Evolutionary conservation across 768 basidiomycete genomes (phyloP), one percentile per base, ranked within the genome.

Genomic region (Suillus placidus): DNA sequence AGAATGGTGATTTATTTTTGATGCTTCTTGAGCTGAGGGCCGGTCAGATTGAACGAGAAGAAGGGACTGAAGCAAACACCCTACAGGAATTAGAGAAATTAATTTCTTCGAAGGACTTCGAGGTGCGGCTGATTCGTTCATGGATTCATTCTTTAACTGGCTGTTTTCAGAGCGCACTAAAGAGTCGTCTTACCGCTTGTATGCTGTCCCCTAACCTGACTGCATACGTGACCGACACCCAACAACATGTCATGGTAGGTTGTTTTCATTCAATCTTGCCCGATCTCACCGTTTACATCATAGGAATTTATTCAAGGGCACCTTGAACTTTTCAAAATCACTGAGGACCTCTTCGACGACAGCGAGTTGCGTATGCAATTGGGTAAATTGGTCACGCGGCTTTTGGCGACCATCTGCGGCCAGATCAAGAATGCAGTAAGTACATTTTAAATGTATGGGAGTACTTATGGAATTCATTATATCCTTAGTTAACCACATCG

Each of bases 131-230:
- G 32, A 34, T 23, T 32, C n/a, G 26, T 26, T 26, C 26, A 26
- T 26, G 8, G 10, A 18, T 56, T 16, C 6, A 40, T 32, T 61
- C 23, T 20, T 7, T 35, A 47, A 47, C 45, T 23, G 20, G 10
- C 45, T 26, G 26, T 26, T 26, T 26, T 26, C 26, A 26, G 26
- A 26, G 26, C 26, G 26, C 26, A 26, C 26, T 26, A 26, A 26
- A 26, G 26, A 26, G 26, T 2, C 26, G 26, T 26, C 26, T 26
- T 26, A 26, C 26, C 26, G 26, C 26, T 26, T n/a, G 64, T 40
- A 34, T 65, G 30, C 47, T 65, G n/a, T 65, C 64, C 37, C 60
- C 64, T 4, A 65, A 65, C 58, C 55, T 65, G 42, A 65, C 60
- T 37, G 64, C 58, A 30, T 65, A 65, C 54, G 37, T 65, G 8